phyloP scores from a whole-genome alignment of 345 rosid genomes.

The Brassica napus region Da-Ae NC_063446.1:37599001-37599500 shows the following conservation, averaged over 20 bases:
- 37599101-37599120: constrained; percentile 84
- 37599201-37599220: constrained; percentile 90
- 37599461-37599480: neutral
- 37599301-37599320: neutral
- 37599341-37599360: neutral
- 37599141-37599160: neutral
- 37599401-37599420: neutral
- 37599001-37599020: neutral
- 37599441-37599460: neutral
- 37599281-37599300: neutral
- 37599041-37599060: neutral
- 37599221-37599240: constrained; percentile 69
- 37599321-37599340: neutral
- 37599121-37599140: constrained; percentile 18
- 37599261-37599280: constrained; percentile 54
- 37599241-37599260: constrained; percentile 77
- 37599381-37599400: neutral
- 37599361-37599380: neutral
- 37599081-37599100: constrained; percentile 67
- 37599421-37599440: neutral
- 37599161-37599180: neutral
- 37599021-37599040: neutral
- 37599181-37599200: constrained; percentile 33
- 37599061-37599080: constrained; percentile 80
- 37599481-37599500: neutral